These are phyloP conservation scores for Amesomyces nigricolor DNA, from an alignment of 2,329 filamentous ascomycete genomes.

Conservation along the genomic window DNA sequence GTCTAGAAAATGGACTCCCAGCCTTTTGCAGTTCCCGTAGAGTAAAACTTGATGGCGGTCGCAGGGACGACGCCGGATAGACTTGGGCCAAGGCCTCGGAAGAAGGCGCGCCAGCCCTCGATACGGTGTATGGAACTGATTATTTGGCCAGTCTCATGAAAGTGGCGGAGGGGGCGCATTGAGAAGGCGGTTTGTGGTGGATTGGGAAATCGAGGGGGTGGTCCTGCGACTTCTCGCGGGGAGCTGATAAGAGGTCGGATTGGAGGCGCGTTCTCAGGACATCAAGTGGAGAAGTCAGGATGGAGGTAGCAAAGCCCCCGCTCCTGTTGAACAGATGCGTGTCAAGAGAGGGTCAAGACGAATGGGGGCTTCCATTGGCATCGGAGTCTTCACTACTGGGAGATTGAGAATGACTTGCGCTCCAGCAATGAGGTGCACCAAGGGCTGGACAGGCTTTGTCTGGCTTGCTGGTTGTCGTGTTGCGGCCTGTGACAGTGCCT, in stretches of 20 bases:
- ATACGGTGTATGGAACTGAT: not conserved
- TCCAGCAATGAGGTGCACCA: not conserved
- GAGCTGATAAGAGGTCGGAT: conserved; percentile 4
- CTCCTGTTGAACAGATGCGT: not conserved
- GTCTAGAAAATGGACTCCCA: not conserved
- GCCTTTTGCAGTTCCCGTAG: conserved; percentile 1
- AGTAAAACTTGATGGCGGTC: conserved; percentile 4
- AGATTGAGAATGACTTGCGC: not conserved
- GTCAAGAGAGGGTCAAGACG: not conserved
- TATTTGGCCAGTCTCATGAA: not conserved
- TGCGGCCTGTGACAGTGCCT: not conserved
- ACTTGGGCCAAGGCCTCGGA: not conserved
- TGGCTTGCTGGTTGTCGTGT: not conserved
- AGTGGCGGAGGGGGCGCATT: not conserved
- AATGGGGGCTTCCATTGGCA: not conserved
- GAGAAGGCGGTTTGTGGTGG: not conserved
- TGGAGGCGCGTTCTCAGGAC: not conserved
- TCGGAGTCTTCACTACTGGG: not conserved
- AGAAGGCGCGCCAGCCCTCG: conserved; percentile 1
- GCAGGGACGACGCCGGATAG: not conserved
- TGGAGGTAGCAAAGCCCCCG: not conserved
- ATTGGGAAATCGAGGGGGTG: not conserved
- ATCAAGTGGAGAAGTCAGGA: conserved; percentile 1
- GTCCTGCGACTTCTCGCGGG: not conserved
- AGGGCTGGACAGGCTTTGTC: not conserved